Base-by-base conservation (phyloP, 2,329 filamentous ascomycete species). In the Colletotrichum abscissum region DNA sequence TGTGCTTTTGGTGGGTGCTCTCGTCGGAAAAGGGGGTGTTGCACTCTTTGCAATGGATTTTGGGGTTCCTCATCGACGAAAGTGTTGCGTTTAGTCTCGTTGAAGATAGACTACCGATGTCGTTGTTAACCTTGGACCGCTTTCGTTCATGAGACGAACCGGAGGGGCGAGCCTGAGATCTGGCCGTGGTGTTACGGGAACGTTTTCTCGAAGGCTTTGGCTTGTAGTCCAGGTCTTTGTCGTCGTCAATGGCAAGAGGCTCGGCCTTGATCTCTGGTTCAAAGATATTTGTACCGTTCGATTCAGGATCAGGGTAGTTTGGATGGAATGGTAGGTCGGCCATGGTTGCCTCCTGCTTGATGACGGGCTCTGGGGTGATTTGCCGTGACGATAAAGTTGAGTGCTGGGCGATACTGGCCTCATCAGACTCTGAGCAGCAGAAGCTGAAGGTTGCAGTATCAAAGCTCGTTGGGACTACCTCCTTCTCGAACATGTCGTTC, bases 1-100 rank as follows among this genome's bases (percentile, higher is more conserved):
- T 81, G 78, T 91, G 88, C 63, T 82, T 85, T 59, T 88, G 82
- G 2, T 90, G 85, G 4, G 82, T 76, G 7, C 77, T 77, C 28
- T 82, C 78, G 73, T 89, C 87, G 35, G 85, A 83, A 80, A 89
- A 90, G n/a, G 77, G 74, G 1, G 78, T 78, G 6, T 77, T 67
- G 76, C 85, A 87, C 24, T 84, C 78, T 1, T 73, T 70, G 76
- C 86, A 88, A 33, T 75, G 46, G 56, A 79, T 79, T 14, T 63
- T 67, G 22, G 63, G 54, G 35, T 72, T 76, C 42, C 59, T 56
- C 3, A 66, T 38, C 19, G 67, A 63, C 7, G 63, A 11, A 22
- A 68, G 30, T 8, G 68, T 12, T 4, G 57, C 49, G 57, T 28
- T 68, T 12, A 64, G 35, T 5, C 28, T 63, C 22, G 42, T 12